Evolutionary conservation across 2,329 filamentous ascomycete species (phyloP), one percentile per base, ranked within the genome.

Genomic region (Trichoderma guizhouense): DNA sequence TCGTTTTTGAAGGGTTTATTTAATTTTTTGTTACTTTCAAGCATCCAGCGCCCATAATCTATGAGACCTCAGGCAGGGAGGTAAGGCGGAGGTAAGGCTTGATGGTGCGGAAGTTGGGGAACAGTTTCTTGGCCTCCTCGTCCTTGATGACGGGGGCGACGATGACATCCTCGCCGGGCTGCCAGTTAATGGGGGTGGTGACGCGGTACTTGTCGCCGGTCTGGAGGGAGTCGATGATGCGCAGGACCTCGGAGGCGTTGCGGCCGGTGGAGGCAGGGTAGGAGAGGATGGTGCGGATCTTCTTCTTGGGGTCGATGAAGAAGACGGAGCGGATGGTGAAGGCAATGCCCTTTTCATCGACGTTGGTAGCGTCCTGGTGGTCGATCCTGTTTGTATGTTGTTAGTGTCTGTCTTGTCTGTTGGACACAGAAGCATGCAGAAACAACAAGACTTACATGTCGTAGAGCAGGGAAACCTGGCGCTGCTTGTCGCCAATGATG

Each of bases 301-400:
- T 95, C 91, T 97, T 97, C 83, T 89, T 90, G 75, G 94, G 94
- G 86, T 97, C 94, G 82, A 97, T 96, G 84, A 97, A 87, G 88
- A 97, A 97, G 80, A 97, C 95, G 77, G 92, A 94, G 79, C 95
- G 93, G 84, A 98, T 97, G 77, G 95, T 97, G 85, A 97, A 95
- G 71, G 94, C 94, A 77, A 95, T 92, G 77, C 92, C 92, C 88
- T 93, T 93, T 79, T 87, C 83, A 82, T 94, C 92, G 72, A 94
- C 91, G 84, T 94, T 94, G 85, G 90, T 92, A 78, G 90, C 88
- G 82, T 94, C 92, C 82, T 94, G 91, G 84, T 92, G 88, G 84
- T 94, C 92, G 78, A 95, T 86, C 88, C 88, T 90, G 77, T 21
- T 30, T 21, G n/a, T 9, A 32, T 32, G 7, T 14, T 30, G 34